Evolutionary conservation across 176 grass and related monocot genomes (phyloP), one percentile per base, ranked within the genome.

Genomic region (Ensete ventricosum): DNA sequence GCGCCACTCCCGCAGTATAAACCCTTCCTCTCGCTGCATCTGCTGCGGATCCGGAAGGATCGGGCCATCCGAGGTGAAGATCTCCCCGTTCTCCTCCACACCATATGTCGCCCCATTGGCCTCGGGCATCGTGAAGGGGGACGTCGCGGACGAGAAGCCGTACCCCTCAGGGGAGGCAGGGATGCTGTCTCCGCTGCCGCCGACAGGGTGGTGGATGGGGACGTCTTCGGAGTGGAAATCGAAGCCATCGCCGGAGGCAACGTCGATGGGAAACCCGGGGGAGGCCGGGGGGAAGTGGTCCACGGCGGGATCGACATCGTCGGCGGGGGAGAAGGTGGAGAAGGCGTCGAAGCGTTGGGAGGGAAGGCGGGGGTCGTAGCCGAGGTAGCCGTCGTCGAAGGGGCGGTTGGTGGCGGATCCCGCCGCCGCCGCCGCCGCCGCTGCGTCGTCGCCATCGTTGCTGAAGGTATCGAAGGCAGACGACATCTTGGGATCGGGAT

Each of bases 331-430:
- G 21, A 74, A 55, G n/a, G 72, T 9, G 21, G 72, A 74, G 72
- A 74, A 74, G 11, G 52, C 72, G 4, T 74, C 72, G 72, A 55
- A 74, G 72, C 72, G 72, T 53, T 74, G 72, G 52, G 72, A 74
- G 9, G 72, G 72, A 20, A 74, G 72, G 53, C 53, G 72, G 53
- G 72, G 72, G 22, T 74, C 72, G 53, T 74, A 74, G 10, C 72
- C 72, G 52, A 74, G 72, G 53, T 74, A 74, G 13, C 72, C 72
- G 20, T 74, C 72, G 19, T 74, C 72, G 25, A 74, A 74, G 50
- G 72, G 72, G 1, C 72, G 53, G 52, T 13, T 27, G 53, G 23
- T 26, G 52, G 52, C 72, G 9, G 52, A 53, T 53, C 52, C 52
- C 19, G 2, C 51, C 1, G 71, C 9, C 5, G 8, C 72, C 5